Base-by-base conservation (phyloP, 768 basidiomycete species). In the Pleurotus citrinopileatus region DNA sequence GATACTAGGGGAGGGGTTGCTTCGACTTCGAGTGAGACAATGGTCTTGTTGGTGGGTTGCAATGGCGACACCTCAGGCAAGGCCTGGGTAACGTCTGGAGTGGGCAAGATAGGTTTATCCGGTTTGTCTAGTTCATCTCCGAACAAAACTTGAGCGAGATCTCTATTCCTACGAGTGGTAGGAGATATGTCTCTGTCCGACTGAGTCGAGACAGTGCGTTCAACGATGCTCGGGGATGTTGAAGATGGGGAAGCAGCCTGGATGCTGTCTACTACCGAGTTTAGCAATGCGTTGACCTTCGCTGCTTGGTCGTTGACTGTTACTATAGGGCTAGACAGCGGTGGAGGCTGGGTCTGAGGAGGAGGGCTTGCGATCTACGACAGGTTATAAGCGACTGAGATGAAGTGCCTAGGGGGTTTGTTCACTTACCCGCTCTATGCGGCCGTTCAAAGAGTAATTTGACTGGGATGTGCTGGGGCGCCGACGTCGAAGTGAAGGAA, bases 381-480 rank as follows among this genome's bases (percentile, higher is more conserved):
- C 36, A 54, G 27, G 45, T 27, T 19, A 42, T 52, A 38, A 57
- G 48, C 56, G 55, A 52, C 65, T 47, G 55, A 46, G 32, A 51
- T 50, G 23, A 55, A 34, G 28, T 43, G 43, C n/a, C n/a, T n/a
- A n/a, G n/a, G n/a, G n/a, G n/a, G n/a, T n/a, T n/a, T n/a, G n/a
- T n/a, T n/a, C 38, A 61, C 61, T 34, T 51, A 70, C 65, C 58
- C 57, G 54, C 60, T 69, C 65, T 48, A 76, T 83, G 37, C 79
- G 75, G n/a, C 78, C 80, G 52, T 72, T 77, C 42, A 69, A 70
- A 0, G 84, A 85, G 62, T 89, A 86, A 61, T 82, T 86, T 9
- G 89, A 88, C 67, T 91, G 89, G n/a, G 90, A 89, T 12, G 87
- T 89, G 1, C 89, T 91, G 9, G 88, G 89, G 34, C 89, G 77